Evolutionary conservation across 73 alveolate species (phyloP).

Genomic region (Paraurostyla sp.): DNA sequence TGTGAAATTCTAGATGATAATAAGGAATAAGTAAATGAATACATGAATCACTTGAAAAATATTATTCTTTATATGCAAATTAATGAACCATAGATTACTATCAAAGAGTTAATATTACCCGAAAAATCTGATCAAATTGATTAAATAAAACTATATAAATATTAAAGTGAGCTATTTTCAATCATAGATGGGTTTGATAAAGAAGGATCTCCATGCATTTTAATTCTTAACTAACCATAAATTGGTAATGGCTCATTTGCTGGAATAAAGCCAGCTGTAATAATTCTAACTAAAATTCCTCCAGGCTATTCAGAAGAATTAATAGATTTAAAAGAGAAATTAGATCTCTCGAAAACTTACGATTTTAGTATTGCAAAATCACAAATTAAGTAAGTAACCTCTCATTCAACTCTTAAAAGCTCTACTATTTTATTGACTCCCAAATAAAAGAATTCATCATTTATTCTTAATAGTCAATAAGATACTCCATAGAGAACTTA

Average conservation of each 20-base stretch:
- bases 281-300: not conserved
- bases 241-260: conserved; percentile 54
- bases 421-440: too few relatives aligned
- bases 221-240: conserved; percentile 6
- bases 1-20: not conserved
- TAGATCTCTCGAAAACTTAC: not conserved
- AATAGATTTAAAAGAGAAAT: not conserved
- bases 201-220: conserved; percentile 40
- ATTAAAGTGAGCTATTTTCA: not conserved
- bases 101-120: not conserved
- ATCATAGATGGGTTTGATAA: conserved; percentile 56
- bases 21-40: not conserved
- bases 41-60: not conserved
- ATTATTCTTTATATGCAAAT: conserved; percentile 7
- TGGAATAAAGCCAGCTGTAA: conserved; percentile 56
- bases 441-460: too few relatives aligned
- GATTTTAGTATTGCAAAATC: too few relatives aligned
- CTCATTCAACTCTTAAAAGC: too few relatives aligned
- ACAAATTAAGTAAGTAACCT: too few relatives aligned
- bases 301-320: not conserved
- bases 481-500: too few relatives aligned
- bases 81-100: conserved; percentile 43
- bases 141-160: not conserved
- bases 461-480: too few relatives aligned
- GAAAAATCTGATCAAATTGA: not conserved